Evolutionary conservation across 495 filamentous ascomycete species (phyloP).

Genomic region (Aspergillus avenaceus): DNA sequence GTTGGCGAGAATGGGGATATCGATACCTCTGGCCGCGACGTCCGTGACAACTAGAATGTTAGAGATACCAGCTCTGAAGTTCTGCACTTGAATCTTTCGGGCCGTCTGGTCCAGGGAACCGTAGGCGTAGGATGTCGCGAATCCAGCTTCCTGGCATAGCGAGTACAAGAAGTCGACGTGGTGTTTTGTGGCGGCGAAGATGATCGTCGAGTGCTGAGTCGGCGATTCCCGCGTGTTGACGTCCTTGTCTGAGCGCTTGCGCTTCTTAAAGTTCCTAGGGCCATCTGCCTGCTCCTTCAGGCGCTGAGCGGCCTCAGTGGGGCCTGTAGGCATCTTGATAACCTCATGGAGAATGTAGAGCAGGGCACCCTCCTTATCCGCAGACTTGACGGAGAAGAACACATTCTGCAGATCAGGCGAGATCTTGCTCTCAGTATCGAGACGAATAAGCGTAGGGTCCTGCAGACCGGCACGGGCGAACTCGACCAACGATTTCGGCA

Average conservation of each 20-base stretch:
- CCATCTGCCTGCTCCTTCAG: constrained; percentile 39
- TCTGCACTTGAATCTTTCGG: constrained; percentile 81
- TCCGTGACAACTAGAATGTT: constrained; percentile 97
- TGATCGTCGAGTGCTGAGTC: constrained; percentile 75
- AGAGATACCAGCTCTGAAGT: constrained; percentile 77
- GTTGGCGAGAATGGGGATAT: constrained; percentile 93
- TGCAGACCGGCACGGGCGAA: constrained; percentile 91
- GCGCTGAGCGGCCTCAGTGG: constrained; percentile 49
- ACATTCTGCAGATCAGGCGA: constrained; percentile 89
- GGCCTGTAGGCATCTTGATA: constrained; percentile 85
- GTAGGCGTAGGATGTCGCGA: constrained; percentile 87
- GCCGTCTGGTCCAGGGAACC: constrained; percentile 91
- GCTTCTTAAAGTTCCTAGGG: constrained; percentile 55
- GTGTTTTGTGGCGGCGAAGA: constrained; percentile 94
- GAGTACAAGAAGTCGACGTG: constrained; percentile 91
- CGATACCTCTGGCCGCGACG: constrained; percentile 93
- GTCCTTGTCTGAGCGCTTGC: constrained; percentile 54
- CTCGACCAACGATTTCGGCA: constrained; percentile 90
- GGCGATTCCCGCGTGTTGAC: constrained; percentile 37
- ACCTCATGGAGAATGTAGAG: constrained; percentile 85
- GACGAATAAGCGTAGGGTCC: constrained; percentile 78
- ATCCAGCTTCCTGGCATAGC: constrained; percentile 70
- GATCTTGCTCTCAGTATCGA: constrained; percentile 93
- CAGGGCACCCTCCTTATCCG: constrained; percentile 89
- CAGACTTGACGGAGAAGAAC: constrained; percentile 88